phyloP scores from a whole-genome alignment of 177 flowering plant genomes.

The Vitis hybrid region DNA sequence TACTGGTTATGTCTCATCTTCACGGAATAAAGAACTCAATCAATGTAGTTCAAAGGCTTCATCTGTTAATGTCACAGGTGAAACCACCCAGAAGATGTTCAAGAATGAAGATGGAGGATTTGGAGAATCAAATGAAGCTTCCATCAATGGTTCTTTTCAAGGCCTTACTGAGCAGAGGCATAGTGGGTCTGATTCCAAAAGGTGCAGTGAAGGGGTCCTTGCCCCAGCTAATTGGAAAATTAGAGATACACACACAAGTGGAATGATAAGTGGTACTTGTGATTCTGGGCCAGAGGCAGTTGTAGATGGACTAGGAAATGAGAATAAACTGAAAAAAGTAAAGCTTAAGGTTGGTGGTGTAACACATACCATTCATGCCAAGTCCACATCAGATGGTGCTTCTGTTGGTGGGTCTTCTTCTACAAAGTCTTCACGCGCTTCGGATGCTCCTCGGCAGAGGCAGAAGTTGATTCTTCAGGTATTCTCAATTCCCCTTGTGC shows the following conservation, averaged over 20 bases:
- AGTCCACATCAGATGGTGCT: constrained; percentile 34
- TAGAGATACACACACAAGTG: constrained; percentile 8
- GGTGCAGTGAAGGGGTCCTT: constrained; percentile 29
- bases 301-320: constrained; percentile 37
- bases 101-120: constrained; percentile 17
- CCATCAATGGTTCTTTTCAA: constrained; percentile 16
- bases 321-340: constrained; percentile 55
- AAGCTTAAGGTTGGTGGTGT: constrained; percentile 80
- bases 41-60: constrained; percentile 29
- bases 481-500: too few relatives aligned
- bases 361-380: constrained; percentile 61
- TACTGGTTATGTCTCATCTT: constrained; percentile 8
- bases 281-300: constrained; percentile 16
- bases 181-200: constrained; percentile 10
- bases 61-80: constrained; percentile 18
- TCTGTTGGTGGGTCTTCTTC: constrained; percentile 34
- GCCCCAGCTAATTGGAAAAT: constrained; percentile 43
- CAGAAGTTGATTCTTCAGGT: too few relatives aligned
- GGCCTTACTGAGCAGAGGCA: constrained; percentile 18
- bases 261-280: background rate
- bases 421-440: constrained; percentile 30
- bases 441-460: constrained; percentile 7
- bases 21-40: constrained; percentile 20
- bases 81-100: constrained; percentile 12
- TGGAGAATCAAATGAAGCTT: constrained; percentile 28